Evolutionary conservation across 345 rosid species (phyloP).

Genomic region (Rhodamnia argentea): DNA sequence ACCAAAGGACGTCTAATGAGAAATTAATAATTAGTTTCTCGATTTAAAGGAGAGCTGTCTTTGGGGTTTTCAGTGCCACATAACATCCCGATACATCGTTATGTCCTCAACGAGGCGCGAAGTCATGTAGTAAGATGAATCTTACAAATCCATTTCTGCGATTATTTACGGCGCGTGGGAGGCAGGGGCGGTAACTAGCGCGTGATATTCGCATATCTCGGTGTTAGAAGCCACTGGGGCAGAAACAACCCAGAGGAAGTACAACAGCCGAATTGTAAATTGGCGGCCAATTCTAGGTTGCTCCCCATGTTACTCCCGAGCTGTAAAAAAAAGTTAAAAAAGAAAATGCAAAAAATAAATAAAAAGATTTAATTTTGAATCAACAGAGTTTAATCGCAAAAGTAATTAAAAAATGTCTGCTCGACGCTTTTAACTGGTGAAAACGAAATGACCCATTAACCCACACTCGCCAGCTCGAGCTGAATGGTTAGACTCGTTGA

Average conservation of each 20-base stretch:
- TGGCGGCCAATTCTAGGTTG: slow-evolving; percentile 82
- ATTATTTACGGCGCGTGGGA: neutral
- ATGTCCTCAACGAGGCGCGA: neutral
- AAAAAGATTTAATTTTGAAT: neutral
- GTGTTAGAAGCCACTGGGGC: slow-evolving; percentile 20
- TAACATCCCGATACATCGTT: neutral
- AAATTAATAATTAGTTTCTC: neutral
- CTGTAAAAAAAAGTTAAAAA: slow-evolving; percentile 18
- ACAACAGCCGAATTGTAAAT: slow-evolving; percentile 34
- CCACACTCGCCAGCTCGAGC: neutral
- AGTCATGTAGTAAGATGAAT: neutral
- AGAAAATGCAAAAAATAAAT: neutral
- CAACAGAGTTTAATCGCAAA: neutral
- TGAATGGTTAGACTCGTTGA: neutral
- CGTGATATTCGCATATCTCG: slow-evolving; percentile 15
- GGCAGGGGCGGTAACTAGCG: neutral
- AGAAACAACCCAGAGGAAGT: slow-evolving; percentile 45
- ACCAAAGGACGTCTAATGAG: neutral
- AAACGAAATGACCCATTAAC: neutral
- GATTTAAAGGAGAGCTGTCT: neutral
- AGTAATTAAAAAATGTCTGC: neutral
- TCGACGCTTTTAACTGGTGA: neutral
- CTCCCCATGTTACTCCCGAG: slow-evolving; percentile 58
- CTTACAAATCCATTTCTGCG: too few species aligned
- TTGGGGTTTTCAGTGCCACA: neutral